phyloP scores from a whole-genome alignment of 306 rosid genomes.

The Cucumis cinereus region DNA sequence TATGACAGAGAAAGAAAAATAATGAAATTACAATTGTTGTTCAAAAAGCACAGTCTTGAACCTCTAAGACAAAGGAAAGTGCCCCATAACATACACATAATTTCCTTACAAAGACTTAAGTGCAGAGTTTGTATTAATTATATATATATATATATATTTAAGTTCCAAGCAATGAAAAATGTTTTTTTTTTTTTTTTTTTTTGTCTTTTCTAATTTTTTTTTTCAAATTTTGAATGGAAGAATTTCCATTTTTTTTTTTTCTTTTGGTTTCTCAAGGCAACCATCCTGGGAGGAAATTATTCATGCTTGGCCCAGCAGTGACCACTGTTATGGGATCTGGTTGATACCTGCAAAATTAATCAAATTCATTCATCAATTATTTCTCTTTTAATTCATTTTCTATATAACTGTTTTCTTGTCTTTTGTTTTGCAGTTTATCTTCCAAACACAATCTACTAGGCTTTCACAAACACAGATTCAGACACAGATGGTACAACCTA shows the following conservation, averaged over 20 bases:
- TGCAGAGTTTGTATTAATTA: constrained; percentile 8
- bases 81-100: not conserved
- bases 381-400: not conserved
- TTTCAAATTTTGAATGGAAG: not conserved
- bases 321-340: constrained; percentile 58
- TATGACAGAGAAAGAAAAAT: not conserved
- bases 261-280: constrained; percentile 32
- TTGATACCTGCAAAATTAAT: constrained; percentile 47
- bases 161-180: constrained; percentile 3
- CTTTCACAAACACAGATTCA: too few species aligned
- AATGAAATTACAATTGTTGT: constrained; percentile 4
- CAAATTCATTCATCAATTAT: not conserved
- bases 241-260: not conserved
- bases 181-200: not conserved
- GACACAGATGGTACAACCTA: too few species aligned
- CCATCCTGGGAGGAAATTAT: constrained; percentile 77
- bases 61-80: not conserved
- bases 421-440: not conserved
- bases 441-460: not conserved
- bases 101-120: not conserved
- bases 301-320: constrained; percentile 87
- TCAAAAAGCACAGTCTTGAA: not conserved
- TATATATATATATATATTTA: not conserved
- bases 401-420: not conserved
- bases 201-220: not conserved